Evolutionary conservation across 2,329 filamentous ascomycete genomes (phyloP).

Genomic region (Parafenestella ontariensis): DNA sequence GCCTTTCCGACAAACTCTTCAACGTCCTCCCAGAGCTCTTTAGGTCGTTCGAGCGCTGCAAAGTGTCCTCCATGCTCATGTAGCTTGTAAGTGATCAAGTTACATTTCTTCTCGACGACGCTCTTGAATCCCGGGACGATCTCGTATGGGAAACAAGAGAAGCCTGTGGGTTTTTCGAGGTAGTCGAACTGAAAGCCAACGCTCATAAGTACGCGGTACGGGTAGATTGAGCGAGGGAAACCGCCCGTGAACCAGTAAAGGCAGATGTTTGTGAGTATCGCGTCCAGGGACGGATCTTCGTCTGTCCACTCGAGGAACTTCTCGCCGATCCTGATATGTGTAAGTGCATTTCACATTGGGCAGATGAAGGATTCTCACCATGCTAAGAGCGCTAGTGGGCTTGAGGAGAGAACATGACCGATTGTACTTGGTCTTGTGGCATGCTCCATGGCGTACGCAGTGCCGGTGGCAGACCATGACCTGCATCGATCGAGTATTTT

Average conservation of each 20-base stretch:
- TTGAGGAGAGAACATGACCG: slow-evolving; percentile 61
- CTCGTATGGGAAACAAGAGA: slow-evolving; percentile 55
- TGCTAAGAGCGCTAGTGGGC: slow-evolving; percentile 63
- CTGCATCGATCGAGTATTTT: slow-evolving; percentile 12
- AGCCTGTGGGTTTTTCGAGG: slow-evolving; percentile 52
- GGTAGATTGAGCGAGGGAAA: slow-evolving; percentile 58
- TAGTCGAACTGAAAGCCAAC: background rate
- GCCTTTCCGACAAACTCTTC: slow-evolving; percentile 53
- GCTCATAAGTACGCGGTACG: slow-evolving; percentile 52
- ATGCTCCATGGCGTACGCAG: slow-evolving; percentile 62
- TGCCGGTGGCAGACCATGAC: slow-evolving; percentile 52
- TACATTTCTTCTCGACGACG: slow-evolving; percentile 46
- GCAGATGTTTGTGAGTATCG: slow-evolving; percentile 60
- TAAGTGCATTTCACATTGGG: slow-evolving; percentile 2
- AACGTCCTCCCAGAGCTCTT: slow-evolving; percentile 53
- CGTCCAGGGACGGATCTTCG: slow-evolving; percentile 45
- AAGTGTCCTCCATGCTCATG: slow-evolving; percentile 63
- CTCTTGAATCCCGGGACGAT: slow-evolving; percentile 48
- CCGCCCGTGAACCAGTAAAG: slow-evolving; percentile 63
- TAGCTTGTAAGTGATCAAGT: slow-evolving; percentile 48
- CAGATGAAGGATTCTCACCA: slow-evolving; percentile 49
- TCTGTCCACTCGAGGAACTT: slow-evolving; percentile 65
- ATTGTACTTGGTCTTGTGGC: slow-evolving; percentile 64
- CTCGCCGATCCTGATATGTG: slow-evolving; percentile 57
- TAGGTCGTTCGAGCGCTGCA: slow-evolving; percentile 57